Conservation (phyloP, 2,329 filamentous ascomycete species). For the Cladosporium sphaerospermum region DNA sequence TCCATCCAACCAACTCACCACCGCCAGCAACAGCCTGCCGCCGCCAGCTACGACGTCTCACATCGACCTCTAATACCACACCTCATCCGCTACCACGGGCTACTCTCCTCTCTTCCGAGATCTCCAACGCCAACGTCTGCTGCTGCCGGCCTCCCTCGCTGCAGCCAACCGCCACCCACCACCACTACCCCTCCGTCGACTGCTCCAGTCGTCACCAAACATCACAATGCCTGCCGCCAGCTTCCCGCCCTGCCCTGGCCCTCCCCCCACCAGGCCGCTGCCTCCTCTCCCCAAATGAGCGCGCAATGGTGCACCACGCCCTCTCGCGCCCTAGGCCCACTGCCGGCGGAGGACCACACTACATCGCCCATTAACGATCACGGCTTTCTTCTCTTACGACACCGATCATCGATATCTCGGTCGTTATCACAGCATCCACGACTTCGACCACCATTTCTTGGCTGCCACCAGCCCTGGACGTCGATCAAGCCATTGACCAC, state of each 20-base stretch:
- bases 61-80: neutral
- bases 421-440: no score
- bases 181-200: neutral
- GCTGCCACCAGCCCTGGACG: constrained; percentile 2
- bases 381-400: neutral
- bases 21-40: neutral
- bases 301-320: no score
- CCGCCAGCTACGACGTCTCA: neutral
- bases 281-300: constrained; percentile 36
- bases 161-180: constrained; percentile 2
- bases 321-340: no score
- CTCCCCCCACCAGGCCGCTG: constrained; percentile 42
- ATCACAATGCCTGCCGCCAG: constrained; percentile 36
- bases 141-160: constrained; percentile 10
- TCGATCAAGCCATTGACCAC: constrained; percentile 4
- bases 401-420: neutral
- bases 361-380: neutral
- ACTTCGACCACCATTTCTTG: neutral
- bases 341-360: neutral
- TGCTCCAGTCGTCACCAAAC: constrained; percentile 3
- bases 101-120: constrained; percentile 11
- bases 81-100: constrained; percentile 3
- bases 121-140: constrained; percentile 9
- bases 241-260: constrained; percentile 43
- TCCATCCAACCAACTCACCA: neutral